These are phyloP conservation scores for Ustilaginoidea virens DNA, from an alignment of 2,329 filamentous ascomycete species.

Conservation along the genomic window DNA sequence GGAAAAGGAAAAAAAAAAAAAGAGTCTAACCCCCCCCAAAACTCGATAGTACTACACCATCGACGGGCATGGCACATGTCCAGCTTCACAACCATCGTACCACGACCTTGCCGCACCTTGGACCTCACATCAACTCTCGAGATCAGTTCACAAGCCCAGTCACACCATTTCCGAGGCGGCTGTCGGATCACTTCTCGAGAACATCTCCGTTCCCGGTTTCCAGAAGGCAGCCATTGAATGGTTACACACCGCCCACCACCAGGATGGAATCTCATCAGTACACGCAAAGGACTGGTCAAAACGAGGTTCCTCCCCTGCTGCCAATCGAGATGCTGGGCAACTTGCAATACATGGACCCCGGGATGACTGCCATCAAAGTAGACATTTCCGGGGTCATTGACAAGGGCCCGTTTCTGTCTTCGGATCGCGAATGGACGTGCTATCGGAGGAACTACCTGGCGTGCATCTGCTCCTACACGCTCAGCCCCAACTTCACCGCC, in stretches of 20 bases:
- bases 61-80: conserved; percentile 42
- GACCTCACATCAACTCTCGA: conserved; percentile 31
- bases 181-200: conserved; percentile 32
- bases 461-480: conserved; percentile 62
- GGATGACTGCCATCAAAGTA: conserved; percentile 40
- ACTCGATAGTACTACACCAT: conserved; percentile 27
- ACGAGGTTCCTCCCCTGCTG: conserved; percentile 37
- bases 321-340: conserved; percentile 37
- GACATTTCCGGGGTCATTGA: conserved; percentile 71
- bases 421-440: conserved; percentile 75
- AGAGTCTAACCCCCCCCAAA: conserved; percentile 9
- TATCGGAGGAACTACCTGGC: conserved; percentile 87
- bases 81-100: conserved; percentile 27
- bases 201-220: conserved; percentile 34
- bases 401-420: conserved; percentile 68
- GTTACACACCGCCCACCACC: conserved; percentile 25
- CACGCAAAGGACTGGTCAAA: conserved; percentile 13
- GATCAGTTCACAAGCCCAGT: conserved; percentile 37
- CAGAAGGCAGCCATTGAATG: conserved; percentile 32
- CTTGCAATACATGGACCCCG: conserved; percentile 42
- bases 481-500: conserved; percentile 41
- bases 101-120: conserved; percentile 35
- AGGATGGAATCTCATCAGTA: conserved; percentile 34
- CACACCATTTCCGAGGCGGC: conserved; percentile 30
- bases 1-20: too few relatives aligned